Conservation (phyloP, 1,284 basidiomycete genomes). For the Tilletiopsis washingtonensis region DNA sequence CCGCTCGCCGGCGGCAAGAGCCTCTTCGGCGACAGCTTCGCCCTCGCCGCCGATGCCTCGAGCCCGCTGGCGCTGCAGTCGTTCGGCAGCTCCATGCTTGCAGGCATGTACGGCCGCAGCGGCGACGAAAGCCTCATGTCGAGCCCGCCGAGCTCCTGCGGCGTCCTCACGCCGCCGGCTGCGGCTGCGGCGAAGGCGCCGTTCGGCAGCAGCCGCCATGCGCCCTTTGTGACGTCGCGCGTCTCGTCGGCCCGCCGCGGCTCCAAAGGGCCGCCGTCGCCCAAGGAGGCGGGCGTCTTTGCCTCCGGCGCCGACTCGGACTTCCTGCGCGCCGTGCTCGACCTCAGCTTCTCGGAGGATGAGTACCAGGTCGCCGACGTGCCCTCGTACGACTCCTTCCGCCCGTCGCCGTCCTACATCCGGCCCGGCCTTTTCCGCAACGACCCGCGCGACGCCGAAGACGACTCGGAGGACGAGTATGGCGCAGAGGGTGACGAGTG, state of each 20-base stretch:
- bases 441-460: conserved; percentile 1
- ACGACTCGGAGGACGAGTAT: conserved; percentile 33
- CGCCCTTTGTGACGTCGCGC: no score
- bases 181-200: no score
- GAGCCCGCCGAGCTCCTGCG: not conserved
- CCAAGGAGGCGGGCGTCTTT: no score
- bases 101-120: not conserved
- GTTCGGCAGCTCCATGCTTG: not conserved
- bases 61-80: not conserved
- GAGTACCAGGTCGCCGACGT: not conserved
- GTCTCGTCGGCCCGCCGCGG: not conserved
- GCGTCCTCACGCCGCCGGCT: no score
- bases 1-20: not conserved
- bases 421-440: conserved; percentile 15
- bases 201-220: no score
- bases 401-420: not conserved
- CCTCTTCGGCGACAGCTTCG: not conserved
- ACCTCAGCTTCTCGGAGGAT: conserved; percentile 15
- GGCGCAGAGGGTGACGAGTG: conserved; percentile 2
- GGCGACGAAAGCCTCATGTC: not conserved
- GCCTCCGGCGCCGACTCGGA: no score
- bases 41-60: not conserved
- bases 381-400: not conserved
- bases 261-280: not conserved
- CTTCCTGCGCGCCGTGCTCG: conserved; percentile 27